Evolutionary conservation across 140 eudicot species (phyloP).

Genomic region (Senecio squalidus): DNA sequence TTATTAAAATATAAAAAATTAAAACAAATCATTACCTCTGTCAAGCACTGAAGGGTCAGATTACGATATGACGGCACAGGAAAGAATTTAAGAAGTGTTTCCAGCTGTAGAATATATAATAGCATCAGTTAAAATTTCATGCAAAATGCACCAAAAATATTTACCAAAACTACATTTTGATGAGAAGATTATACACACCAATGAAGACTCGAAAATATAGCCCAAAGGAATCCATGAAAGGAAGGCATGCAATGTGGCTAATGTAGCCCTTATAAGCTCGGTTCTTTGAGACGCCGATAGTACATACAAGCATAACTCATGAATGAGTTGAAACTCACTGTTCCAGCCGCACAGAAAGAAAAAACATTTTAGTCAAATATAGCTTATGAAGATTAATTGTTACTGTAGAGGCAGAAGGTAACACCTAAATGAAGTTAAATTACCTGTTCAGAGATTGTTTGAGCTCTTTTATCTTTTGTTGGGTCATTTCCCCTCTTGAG

Average conservation of each 20-base stretch:
- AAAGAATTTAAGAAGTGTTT: slow-evolving; percentile 83
- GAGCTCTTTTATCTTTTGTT: slow-evolving; percentile 92
- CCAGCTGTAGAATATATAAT: slow-evolving; percentile 49
- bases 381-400: background rate
- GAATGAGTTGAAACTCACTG: slow-evolving; percentile 99
- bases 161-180: background rate
- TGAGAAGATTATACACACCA: slow-evolving; percentile 51
- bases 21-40: slow-evolving; percentile 56
- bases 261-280: slow-evolving; percentile 89
- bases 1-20: background rate
- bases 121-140: background rate
- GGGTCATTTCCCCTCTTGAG: slow-evolving; percentile 99
- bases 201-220: slow-evolving; percentile 88
- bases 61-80: slow-evolving; percentile 78
- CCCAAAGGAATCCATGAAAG: slow-evolving; percentile 99
- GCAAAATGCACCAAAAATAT: slow-evolving; percentile 6
- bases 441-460: slow-evolving; percentile 94
- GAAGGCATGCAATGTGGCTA: slow-evolving; percentile 96
- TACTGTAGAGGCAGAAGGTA: background rate
- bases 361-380: slow-evolving; percentile 13
- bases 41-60: slow-evolving; percentile 87
- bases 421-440: background rate
- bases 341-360: slow-evolving; percentile 1
- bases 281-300: slow-evolving; percentile 96
- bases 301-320: slow-evolving; percentile 94